phyloP scores from a whole-genome alignment of 805 yeast genomes.

The Pichia exigua region DNA sequence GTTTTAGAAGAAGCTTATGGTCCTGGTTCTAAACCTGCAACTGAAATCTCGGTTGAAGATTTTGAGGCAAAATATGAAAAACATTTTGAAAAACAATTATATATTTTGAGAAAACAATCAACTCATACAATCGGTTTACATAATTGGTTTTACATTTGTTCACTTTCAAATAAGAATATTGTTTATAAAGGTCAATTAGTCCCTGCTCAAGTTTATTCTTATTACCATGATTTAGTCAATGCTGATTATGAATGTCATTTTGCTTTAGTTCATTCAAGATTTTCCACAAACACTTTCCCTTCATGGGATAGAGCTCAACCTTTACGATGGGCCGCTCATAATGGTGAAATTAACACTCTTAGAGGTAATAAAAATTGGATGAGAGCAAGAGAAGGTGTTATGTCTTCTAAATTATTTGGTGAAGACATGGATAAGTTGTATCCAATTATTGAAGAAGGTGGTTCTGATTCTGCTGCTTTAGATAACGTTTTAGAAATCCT shows the following conservation, averaged over 20 bases:
- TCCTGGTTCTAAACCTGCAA: conserved; percentile 26
- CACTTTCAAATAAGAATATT: conserved; percentile 78
- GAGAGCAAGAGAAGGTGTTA: conserved; percentile 97
- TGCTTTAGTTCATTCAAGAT: conserved; percentile 94
- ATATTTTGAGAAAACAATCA: conserved; percentile 80
- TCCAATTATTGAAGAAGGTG: conserved; percentile 97
- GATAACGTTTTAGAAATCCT: conserved; percentile 91
- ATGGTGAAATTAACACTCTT: conserved; percentile 95
- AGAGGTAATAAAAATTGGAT: conserved; percentile 99
- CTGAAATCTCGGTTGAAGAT: conserved; percentile 36
- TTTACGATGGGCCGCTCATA: conserved; percentile 93
- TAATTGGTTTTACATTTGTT: conserved; percentile 97
- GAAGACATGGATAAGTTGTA: conserved; percentile 85
- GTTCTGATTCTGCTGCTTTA: conserved; percentile 96
- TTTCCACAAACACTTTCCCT: conserved; percentile 97
- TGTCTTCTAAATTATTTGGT: conserved; percentile 81
- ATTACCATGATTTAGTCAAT: conserved; percentile 86
- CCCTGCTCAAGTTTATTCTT: conserved; percentile 91
- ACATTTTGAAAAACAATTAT: conserved; percentile 74
- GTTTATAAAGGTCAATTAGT: conserved; percentile 98
- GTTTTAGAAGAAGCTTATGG: conserved; percentile 51
- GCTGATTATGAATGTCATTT: conserved; percentile 92
- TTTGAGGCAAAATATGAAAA: conserved; percentile 50
- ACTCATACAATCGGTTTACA: conserved; percentile 88
- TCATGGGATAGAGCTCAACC: conserved; percentile 99